Conservation (phyloP, 495 filamentous ascomycete species). For the Xylaria nigripes region DNA sequence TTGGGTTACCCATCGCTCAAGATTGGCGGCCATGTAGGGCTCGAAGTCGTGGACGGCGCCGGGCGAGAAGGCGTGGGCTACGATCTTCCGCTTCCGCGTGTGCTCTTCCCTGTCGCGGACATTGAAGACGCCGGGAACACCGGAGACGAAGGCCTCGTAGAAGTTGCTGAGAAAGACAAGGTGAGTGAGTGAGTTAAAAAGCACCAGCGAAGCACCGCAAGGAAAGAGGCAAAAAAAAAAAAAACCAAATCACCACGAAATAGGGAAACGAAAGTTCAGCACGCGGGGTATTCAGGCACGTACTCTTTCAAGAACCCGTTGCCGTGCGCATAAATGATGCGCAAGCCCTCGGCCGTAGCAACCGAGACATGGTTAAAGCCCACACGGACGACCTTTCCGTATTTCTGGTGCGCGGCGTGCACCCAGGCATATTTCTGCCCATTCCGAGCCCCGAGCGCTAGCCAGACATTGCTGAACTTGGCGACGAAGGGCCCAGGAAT, state of each 20-base stretch:
- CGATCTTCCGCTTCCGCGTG: slow-evolving; percentile 75
- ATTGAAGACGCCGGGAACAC: slow-evolving; percentile 76
- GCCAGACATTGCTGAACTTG: slow-evolving; percentile 66
- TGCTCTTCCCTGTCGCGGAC: slow-evolving; percentile 71
- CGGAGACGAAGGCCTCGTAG: slow-evolving; percentile 82
- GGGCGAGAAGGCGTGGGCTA: slow-evolving; percentile 74
- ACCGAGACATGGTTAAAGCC: slow-evolving; percentile 52
- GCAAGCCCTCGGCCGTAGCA: slow-evolving; percentile 45
- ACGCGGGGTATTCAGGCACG: neutral
- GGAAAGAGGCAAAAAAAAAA: too few relatives aligned
- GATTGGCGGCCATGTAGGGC: slow-evolving; percentile 73
- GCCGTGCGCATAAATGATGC: slow-evolving; percentile 55
- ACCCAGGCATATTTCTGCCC: slow-evolving; percentile 31
- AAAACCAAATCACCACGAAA: too few relatives aligned
- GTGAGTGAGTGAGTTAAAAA: slow-evolving; percentile 6
- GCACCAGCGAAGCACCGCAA: too few relatives aligned
- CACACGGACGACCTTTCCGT: slow-evolving; percentile 49
- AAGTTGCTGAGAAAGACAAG: slow-evolving; percentile 38
- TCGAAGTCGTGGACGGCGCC: slow-evolving; percentile 76
- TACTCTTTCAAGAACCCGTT: slow-evolving; percentile 61
- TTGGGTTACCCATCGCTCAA: slow-evolving; percentile 62
- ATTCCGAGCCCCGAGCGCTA: slow-evolving; percentile 46
- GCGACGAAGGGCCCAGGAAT: slow-evolving; percentile 60
- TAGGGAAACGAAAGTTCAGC: neutral
- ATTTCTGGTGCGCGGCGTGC: slow-evolving; percentile 60